Base-by-base conservation (phyloP, 805 yeast species). In the Lipomyces yamanashiensis region DNA sequence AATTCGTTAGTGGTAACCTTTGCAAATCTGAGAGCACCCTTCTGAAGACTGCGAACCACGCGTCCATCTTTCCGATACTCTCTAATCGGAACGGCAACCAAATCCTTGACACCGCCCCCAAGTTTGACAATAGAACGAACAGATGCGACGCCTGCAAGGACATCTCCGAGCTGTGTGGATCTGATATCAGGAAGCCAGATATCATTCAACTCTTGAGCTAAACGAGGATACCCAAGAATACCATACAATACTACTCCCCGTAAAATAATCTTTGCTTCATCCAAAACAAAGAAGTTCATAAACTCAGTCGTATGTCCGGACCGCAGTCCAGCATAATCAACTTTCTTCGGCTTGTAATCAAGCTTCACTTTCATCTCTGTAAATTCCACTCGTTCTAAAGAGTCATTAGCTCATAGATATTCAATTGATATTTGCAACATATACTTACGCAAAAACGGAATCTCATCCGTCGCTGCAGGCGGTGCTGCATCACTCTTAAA, bases 341-440 rank as follows among this genome's bases (percentile, higher is more conserved):
- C 81, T 68, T 86, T 89, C 73, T 92, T 92, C 0, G 99, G 98
- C 73, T 91, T 92, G 74, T 95, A 95, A 75, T 95, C 98, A 47
- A 95, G 78, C 66, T 86, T 86, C 21, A 95, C 73, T 53, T 83
- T 82, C 4, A 92, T 81, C 7, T 72, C 74, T 3, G 67, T 58
- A 37, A 77, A 64, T 49, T 83, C 83, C 41, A 91, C 81, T 71
- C 85, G 85, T 69, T 89, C 91, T 52, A 33, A 9, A 28, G 15
- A 9, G 1, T 19, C 13, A 23, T 48, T 21, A 47, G 37, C 39
- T 8, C 19, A 43, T 15, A 12, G 6, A 39, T 37, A 39, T 5
- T 34, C 19, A 33, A 49, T 28, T 19, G 17, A 10, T 10, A 13
- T 1, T 13, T 10, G 40, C n/a, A 17, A 21, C 4, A 19, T 2